phyloP scores from a whole-genome alignment of 2,329 filamentous ascomycete species.

The Exophiala sideris region DNA sequence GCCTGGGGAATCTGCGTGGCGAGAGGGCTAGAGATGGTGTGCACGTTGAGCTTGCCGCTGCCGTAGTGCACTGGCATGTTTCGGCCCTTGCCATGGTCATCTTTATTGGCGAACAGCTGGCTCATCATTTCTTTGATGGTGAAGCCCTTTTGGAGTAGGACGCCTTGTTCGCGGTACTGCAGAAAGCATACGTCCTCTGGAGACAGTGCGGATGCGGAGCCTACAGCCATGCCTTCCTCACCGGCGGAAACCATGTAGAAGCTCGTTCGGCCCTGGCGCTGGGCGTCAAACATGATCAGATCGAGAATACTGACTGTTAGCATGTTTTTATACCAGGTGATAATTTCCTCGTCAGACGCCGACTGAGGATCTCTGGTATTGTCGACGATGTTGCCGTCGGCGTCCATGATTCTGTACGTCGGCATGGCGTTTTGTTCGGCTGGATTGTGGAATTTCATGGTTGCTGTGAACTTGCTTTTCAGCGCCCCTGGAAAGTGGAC shows the following conservation, averaged over 20 bases:
- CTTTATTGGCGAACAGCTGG: slow-evolving; percentile 83
- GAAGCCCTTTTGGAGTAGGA: slow-evolving; percentile 86
- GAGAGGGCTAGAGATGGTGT: slow-evolving; percentile 80
- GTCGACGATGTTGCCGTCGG: slow-evolving; percentile 81
- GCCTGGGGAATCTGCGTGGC: slow-evolving; percentile 90
- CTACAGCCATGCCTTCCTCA: slow-evolving; percentile 91
- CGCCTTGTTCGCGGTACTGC: slow-evolving; percentile 90
- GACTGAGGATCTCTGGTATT: slow-evolving; percentile 63
- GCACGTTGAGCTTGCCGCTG: slow-evolving; percentile 78
- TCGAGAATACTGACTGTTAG: slow-evolving; percentile 82
- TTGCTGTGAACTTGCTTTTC: slow-evolving; percentile 85
- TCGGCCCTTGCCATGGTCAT: slow-evolving; percentile 75
- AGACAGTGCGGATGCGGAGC: slow-evolving; percentile 77
- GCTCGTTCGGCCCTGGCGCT: slow-evolving; percentile 84
- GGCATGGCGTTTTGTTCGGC: slow-evolving; percentile 71
- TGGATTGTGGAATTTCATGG: slow-evolving; percentile 73
- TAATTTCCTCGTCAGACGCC: slow-evolving; percentile 60
- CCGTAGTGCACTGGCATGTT: slow-evolving; percentile 97
- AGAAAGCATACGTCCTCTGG: slow-evolving; percentile 86
- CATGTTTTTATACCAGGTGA: slow-evolving; percentile 64
- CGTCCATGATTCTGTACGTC: slow-evolving; percentile 88
- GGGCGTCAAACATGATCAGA: slow-evolving; percentile 98
- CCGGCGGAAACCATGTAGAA: slow-evolving; percentile 97
- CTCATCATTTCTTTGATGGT: slow-evolving; percentile 88
- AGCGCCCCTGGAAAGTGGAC: slow-evolving; percentile 86